These are phyloP conservation scores for Fusarium avenaceum DNA, from an alignment of 2,329 filamentous ascomycete species.

Conservation along the genomic window DNA sequence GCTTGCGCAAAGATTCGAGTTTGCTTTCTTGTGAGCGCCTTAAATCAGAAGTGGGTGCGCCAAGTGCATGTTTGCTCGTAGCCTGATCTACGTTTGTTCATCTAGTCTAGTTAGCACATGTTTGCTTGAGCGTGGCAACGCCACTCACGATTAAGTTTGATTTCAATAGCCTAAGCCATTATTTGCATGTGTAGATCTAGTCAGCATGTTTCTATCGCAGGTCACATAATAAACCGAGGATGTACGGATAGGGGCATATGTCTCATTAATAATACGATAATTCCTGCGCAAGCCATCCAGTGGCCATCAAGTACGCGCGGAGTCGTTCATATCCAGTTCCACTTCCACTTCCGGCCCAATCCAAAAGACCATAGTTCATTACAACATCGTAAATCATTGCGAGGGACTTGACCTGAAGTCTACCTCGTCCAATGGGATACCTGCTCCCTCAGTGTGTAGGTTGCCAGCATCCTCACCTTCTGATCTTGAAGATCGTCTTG, in stretches of 20 bases:
- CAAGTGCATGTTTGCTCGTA: neutral
- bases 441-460: constrained; percentile 24
- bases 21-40: too few species aligned
- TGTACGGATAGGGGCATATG: neutral
- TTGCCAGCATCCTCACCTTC: constrained; percentile 8
- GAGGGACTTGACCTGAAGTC: constrained; percentile 25
- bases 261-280: constrained; percentile 1
- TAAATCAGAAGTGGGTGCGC: neutral
- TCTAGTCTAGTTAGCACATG: neutral
- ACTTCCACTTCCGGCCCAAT: neutral
- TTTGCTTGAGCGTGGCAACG: neutral
- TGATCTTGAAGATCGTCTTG: neutral
- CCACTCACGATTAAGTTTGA: neutral
- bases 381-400: constrained; percentile 6
- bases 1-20: neutral
- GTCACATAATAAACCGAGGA: neutral
- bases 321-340: neutral
- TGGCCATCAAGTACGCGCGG: neutral
- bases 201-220: too few species aligned
- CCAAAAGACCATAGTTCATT: constrained; percentile 2
- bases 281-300: constrained; percentile 15
- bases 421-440: constrained; percentile 23
- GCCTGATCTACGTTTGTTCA: neutral
- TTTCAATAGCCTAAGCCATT: too few species aligned
- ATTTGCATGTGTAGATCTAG: too few species aligned